These are phyloP conservation scores for Podospora pseudocomata DNA, from an alignment of 495 filamentous ascomycete genomes.

Conservation along the genomic window DNA sequence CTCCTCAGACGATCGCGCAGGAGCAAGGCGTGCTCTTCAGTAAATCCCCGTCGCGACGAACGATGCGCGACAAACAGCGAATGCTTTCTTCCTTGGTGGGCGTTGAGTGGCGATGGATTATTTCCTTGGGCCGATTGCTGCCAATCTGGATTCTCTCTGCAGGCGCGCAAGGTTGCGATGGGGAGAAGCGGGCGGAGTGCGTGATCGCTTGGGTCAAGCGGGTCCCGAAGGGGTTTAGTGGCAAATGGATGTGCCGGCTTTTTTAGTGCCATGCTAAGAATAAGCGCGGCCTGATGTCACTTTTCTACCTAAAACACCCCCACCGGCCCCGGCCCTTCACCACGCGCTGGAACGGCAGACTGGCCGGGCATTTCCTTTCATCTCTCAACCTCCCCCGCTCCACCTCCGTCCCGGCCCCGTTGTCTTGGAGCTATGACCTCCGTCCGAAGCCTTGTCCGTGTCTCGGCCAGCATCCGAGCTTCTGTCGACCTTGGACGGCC, in stretches of 20 bases:
- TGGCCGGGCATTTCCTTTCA: background rate
- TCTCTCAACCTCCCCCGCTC: background rate
- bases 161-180: conserved; percentile 35
- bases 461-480: background rate
- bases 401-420: background rate
- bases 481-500: background rate
- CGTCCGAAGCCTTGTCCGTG: background rate
- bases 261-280: conserved; percentile 21
- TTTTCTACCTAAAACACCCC: background rate
- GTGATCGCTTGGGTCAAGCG: conserved; percentile 24
- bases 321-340: background rate
- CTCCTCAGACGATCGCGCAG: background rate
- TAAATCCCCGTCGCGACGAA: background rate
- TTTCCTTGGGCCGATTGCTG: conserved; percentile 18
- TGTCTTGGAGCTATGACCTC: background rate
- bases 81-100: background rate
- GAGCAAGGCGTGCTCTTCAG: background rate
- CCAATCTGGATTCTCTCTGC: conserved; percentile 20
- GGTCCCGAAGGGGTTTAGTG: conserved; percentile 26
- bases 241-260: conserved; percentile 23
- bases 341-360: background rate
- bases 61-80: background rate
- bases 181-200: conserved; percentile 29
- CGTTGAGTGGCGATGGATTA: conserved; percentile 17
- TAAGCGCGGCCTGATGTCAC: conserved; percentile 26